phyloP scores from a whole-genome alignment of 2,329 filamentous ascomycete genomes.

The Arthrinium phaeospermum region DNA sequence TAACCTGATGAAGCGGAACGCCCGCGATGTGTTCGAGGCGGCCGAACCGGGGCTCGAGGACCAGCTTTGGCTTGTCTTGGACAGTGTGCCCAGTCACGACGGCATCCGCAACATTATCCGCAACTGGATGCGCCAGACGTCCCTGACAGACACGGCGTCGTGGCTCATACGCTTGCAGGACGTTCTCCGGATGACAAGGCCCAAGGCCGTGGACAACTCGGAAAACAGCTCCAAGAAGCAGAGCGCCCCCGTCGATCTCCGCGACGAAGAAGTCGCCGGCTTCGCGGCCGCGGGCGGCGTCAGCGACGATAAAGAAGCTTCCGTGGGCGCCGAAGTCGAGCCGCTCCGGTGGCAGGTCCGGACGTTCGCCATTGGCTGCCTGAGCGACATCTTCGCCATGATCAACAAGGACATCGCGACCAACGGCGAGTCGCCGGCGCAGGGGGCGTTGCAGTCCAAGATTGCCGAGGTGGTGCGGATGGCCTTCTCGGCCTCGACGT shows the following conservation, averaged over 20 bases:
- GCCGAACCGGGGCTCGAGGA: conserved; percentile 84
- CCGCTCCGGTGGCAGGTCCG: conserved; percentile 93
- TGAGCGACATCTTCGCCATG: conserved; percentile 81
- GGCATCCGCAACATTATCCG: conserved; percentile 85
- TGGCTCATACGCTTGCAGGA: conserved; percentile 91
- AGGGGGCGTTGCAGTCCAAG: conserved; percentile 78
- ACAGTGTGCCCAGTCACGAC: conserved; percentile 75
- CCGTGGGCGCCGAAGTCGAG: conserved; percentile 73
- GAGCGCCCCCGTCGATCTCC: conserved; percentile 73
- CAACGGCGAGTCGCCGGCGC: conserved; percentile 79
- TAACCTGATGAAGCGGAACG: conserved; percentile 92
- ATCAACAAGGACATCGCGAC: conserved; percentile 79
- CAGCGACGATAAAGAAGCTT: conserved; percentile 57
- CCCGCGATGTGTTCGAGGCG: conserved; percentile 78
- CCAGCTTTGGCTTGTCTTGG: conserved; percentile 87
- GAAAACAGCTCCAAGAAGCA: conserved; percentile 51
- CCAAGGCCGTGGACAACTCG: conserved; percentile 63
- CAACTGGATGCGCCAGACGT: conserved; percentile 94
- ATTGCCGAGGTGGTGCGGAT: conserved; percentile 94
- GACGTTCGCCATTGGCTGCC: conserved; percentile 88
- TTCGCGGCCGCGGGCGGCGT: conserved; percentile 78
- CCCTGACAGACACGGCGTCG: conserved; percentile 75
- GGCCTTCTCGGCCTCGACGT: conserved; percentile 96
- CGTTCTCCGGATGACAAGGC: conserved; percentile 85
- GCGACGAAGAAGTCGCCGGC: conserved; percentile 95